Evolutionary conservation across 805 yeast species (phyloP), one percentile per base, ranked within the genome.

Genomic region (Sungouiozyma intestinalis): DNA sequence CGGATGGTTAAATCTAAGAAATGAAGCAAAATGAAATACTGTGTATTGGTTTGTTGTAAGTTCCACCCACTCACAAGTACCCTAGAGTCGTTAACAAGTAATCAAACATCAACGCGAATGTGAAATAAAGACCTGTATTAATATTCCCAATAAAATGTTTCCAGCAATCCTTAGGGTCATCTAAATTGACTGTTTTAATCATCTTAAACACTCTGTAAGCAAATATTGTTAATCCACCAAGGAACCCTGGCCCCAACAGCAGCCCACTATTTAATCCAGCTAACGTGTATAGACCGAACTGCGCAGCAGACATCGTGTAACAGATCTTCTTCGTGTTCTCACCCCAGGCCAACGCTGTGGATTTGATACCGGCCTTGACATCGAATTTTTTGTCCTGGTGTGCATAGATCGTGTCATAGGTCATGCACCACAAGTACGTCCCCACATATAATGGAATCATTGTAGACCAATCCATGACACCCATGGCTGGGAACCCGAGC

Each of bases 321-420:
- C 84, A 69, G 35, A 87, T 76, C 9, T 77, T 72, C 58, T 83
- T 87, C 1, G 95, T 75, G 20, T 43, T 44, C 27, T 75, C 72
- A 7, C 94, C 94, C 98, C 98, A 94, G 2, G 84, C 88, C 50
- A 92, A 71, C 6, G 99, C 99, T 0, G 97, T 87, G 2, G 95
- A 85, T 61, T 87, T 87, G 51, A 92, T 82, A 16, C 98, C 98
- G 0, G 95, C 97, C 44, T 74, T 71, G 41, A 85, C 66, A 63
- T 92, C 99, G 55, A 81, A 92, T 40, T 62, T 65, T 65, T 92
- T 92, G 63, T 92, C 99, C 65, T 92, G 99, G 59, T 92, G 99
- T 1, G 98, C 99, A 61, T 92, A 92, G 33, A 92, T 76, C 2
- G 98, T 86, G 62, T 92, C 99, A 63, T 92, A 92, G 40, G 80